These are phyloP conservation scores for Aechmea fasciata DNA, from an alignment of 176 grass and related monocot genomes.

Conservation along the genomic window DNA sequence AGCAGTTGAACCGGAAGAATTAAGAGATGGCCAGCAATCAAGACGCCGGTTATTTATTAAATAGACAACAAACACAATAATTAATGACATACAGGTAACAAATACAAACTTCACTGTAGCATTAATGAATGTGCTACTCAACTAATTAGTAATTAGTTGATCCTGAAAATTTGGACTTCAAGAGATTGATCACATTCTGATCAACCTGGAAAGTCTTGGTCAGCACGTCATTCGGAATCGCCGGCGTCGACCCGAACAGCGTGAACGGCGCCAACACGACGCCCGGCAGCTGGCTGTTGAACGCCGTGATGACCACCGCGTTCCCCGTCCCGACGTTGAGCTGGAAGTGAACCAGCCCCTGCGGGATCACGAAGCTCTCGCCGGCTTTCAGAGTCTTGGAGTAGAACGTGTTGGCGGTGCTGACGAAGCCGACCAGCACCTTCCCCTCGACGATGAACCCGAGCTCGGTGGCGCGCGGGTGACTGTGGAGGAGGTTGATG, in stretches of 20 bases:
- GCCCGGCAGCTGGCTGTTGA: constrained; percentile 14
- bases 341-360: constrained; percentile 18
- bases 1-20: no score
- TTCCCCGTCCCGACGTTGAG: constrained; percentile 8
- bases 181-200: not conserved
- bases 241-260: constrained; percentile 7
- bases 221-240: constrained; percentile 9
- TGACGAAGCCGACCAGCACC: constrained; percentile 11
- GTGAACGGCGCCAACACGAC: not conserved
- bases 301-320: not conserved
- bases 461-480: constrained; percentile 9
- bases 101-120: no score
- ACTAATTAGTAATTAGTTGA: no score
- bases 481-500: constrained; percentile 15
- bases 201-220: constrained; percentile 11
- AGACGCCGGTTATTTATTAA: no score
- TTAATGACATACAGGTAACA: no score
- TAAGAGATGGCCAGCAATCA: no score
- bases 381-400: constrained; percentile 1
- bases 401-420: constrained; percentile 5
- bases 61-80: no score
- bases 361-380: constrained; percentile 3
- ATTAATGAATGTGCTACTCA: no score
- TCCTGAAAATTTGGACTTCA: constrained; percentile 11
- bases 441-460: not conserved